phyloP scores from a whole-genome alignment of 495 filamentous ascomycete genomes.

The Penicillium daleae region DNA sequence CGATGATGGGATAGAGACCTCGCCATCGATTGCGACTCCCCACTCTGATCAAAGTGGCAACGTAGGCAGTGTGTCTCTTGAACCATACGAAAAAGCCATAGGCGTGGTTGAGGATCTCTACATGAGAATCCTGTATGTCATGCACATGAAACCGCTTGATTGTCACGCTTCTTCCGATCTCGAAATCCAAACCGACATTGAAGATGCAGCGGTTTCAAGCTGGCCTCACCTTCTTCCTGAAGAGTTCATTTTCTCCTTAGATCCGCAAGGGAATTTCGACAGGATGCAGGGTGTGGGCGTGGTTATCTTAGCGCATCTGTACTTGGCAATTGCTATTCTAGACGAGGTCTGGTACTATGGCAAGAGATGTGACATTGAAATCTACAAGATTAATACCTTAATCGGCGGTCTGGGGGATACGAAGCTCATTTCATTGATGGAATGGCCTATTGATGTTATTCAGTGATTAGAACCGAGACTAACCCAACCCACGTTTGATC shows the following conservation, averaged over 20 bases:
- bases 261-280: constrained; percentile 9
- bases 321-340: constrained; percentile 23
- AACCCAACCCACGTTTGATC: background rate
- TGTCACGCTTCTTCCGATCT: constrained; percentile 10
- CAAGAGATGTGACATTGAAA: constrained; percentile 22
- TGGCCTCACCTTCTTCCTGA: constrained; percentile 29
- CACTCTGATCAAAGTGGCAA: background rate
- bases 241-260: constrained; percentile 24
- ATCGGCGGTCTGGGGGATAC: constrained; percentile 9
- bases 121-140: constrained; percentile 31
- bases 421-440: constrained; percentile 16
- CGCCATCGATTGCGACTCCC: background rate
- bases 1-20: background rate
- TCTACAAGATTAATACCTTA: constrained; percentile 24
- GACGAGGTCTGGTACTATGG: constrained; percentile 29
- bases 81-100: constrained; percentile 19
- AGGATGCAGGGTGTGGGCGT: constrained; percentile 11
- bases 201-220: constrained; percentile 31
- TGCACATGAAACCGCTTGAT: constrained; percentile 26
- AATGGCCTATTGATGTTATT: constrained; percentile 20
- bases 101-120: constrained; percentile 38
- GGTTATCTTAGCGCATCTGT: constrained; percentile 33
- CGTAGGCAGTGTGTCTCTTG: background rate
- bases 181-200: constrained; percentile 34
- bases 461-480: background rate